Evolutionary conservation across 164 flowering plant species (phyloP).

Genomic region (Amborella trichopoda): DNA sequence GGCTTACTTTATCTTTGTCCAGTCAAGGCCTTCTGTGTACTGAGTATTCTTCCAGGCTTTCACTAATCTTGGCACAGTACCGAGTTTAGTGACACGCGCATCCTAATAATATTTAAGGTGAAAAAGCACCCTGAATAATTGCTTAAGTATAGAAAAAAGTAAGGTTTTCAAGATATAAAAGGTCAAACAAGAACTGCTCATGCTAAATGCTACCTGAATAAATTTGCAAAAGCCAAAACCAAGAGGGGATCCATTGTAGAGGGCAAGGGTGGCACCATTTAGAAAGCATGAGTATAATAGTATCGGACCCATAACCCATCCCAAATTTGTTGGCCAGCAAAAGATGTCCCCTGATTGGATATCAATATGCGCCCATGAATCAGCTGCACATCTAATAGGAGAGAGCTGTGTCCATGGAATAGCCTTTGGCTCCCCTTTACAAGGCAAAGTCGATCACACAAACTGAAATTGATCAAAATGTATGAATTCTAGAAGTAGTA

Average conservation of each 20-base stretch:
- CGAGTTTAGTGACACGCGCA: constrained; percentile 79
- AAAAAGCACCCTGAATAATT: no score
- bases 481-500: neutral
- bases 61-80: constrained; percentile 92
- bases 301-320: constrained; percentile 90
- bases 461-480: no score
- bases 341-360: constrained; percentile 45
- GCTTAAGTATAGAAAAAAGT: no score
- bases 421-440: constrained; percentile 89
- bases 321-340: constrained; percentile 94
- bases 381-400: constrained; percentile 62
- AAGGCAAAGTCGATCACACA: no score
- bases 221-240: constrained; percentile 82
- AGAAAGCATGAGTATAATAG: constrained; percentile 59
- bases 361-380: constrained; percentile 61
- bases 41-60: constrained; percentile 77
- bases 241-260: constrained; percentile 94
- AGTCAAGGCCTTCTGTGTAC: constrained; percentile 84
- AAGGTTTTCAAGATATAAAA: no score
- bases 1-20: constrained; percentile 80
- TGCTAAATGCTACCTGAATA: constrained; percentile 54
- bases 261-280: constrained; percentile 69
- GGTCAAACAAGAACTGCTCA: no score
- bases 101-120: constrained; percentile 50
- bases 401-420: constrained; percentile 91